phyloP scores from a whole-genome alignment of 768 basidiomycete genomes.

The Hirschioporus abietinus region DNA sequence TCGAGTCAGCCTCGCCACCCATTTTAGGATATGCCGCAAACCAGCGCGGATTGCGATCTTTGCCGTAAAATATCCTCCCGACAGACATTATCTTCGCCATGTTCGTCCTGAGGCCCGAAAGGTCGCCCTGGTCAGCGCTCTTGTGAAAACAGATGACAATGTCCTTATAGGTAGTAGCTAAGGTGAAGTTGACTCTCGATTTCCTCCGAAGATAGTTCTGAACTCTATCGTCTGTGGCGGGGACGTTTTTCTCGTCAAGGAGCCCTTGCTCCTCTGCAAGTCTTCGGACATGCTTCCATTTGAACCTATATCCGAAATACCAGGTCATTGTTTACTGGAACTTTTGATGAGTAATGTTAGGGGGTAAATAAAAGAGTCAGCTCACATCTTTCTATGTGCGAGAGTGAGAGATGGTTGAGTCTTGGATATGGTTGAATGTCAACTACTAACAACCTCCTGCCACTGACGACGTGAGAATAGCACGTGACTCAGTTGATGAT shows the following conservation, averaged over 20 bases:
- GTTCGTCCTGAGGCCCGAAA: background rate
- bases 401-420: too few species aligned
- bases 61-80: background rate
- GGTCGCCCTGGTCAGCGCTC: background rate
- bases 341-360: too few species aligned
- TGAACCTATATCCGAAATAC: background rate
- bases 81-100: background rate
- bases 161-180: background rate
- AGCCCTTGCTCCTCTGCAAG: background rate
- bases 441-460: too few species aligned
- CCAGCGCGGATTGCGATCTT: background rate
- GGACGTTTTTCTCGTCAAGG: background rate
- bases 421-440: too few species aligned
- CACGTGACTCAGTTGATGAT: too few species aligned
- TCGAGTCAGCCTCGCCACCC: background rate
- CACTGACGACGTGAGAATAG: too few species aligned
- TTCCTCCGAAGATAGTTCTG: background rate
- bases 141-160: background rate
- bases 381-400: too few species aligned
- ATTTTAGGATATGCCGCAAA: background rate
- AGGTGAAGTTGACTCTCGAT: background rate
- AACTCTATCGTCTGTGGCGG: background rate
- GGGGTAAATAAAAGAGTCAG: too few species aligned
- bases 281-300: background rate
- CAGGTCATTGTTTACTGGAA: background rate